Evolutionary conservation across 2,329 filamentous ascomycete genomes (phyloP), one percentile per base, ranked within the genome.

Genomic region (Ophiocordyceps sinensis): DNA sequence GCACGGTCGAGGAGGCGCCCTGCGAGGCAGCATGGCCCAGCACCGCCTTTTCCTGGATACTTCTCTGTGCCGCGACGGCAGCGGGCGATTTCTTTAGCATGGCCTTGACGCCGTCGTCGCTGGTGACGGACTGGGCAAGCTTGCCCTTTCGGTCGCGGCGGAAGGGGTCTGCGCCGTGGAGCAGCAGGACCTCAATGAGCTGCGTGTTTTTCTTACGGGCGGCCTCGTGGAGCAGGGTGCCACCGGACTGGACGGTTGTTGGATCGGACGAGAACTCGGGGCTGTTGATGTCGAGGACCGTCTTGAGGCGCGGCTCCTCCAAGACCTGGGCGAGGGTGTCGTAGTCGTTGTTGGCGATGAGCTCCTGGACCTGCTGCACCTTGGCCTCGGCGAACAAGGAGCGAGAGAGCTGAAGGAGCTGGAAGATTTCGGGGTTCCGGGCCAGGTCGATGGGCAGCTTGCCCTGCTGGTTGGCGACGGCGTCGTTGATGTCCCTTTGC

Each of bases 21-120:
- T 81, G 73, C 0, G 73, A 72, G 9, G 73, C 70, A 17, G 67
- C 69, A 46, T 84, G 85, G 2, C 87, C 89, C 14, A 98, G 72
- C 4, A 98, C 93, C 0, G 88, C 91, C 66, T 91, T 94, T 62
- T 98, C 91, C 61, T 98, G 91, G 30, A 98, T 94, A 31, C 87
- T 88, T 42, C 89, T 76, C 62, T 96, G 91, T 1, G 91, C 91
- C 13, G 87, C 88, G 8, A 91, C 87, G 7, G 91, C 91, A 12
- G 91, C 91, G 6, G 91, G 91, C 0, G 89, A 96, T 53, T 81
- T 85, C 65, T 96, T 98, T 38, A 98, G 66, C 54, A 98, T 89
- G 10, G 83, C 78, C 44, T 82, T 77, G 14, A 86, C 94, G 44
- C 77, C 76, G 54, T 98, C 91, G 58, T 98, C 91, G 56, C 91